Evolutionary conservation across 257 asterid genomes (phyloP).

Genomic region (Solanum chilense): DNA sequence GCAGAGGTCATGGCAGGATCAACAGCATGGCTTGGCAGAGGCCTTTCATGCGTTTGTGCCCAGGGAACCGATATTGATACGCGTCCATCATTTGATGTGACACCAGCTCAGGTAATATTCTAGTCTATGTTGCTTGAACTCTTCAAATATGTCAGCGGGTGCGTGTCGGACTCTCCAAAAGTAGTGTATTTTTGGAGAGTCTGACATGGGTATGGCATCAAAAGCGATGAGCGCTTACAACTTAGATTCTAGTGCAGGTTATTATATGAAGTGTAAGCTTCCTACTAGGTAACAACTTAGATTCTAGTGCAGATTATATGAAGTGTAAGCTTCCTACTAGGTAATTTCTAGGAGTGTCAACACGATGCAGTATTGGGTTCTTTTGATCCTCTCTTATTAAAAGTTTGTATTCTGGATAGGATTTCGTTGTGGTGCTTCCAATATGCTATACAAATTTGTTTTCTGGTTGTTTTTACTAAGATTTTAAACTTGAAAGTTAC

Average conservation of each 20-base stretch:
- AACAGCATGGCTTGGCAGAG: slow-evolving; percentile 97
- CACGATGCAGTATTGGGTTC: neutral
- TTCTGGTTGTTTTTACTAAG: neutral
- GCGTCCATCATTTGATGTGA: slow-evolving; percentile 86
- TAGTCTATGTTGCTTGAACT: neutral
- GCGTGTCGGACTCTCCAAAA: neutral
- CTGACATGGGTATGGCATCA: neutral
- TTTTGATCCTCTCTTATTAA: neutral
- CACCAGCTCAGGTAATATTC: slow-evolving; percentile 61
- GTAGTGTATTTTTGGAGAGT: neutral
- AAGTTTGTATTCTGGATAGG: neutral
- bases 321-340: neutral
- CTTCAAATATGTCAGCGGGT: neutral
- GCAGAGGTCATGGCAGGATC: slow-evolving; percentile 90
- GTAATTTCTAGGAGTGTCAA: neutral
- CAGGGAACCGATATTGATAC: slow-evolving; percentile 86
- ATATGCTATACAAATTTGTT: neutral
- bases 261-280: neutral
- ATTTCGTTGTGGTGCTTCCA: neutral
- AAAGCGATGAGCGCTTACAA: neutral
- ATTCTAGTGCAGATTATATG: neutral
- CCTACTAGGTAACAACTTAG: neutral
- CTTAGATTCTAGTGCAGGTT: neutral
- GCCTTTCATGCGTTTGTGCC: slow-evolving; percentile 94
- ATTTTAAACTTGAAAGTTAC: neutral